Conservation (phyloP, 768 basidiomycete species). For the Collybia nuda region DNA sequence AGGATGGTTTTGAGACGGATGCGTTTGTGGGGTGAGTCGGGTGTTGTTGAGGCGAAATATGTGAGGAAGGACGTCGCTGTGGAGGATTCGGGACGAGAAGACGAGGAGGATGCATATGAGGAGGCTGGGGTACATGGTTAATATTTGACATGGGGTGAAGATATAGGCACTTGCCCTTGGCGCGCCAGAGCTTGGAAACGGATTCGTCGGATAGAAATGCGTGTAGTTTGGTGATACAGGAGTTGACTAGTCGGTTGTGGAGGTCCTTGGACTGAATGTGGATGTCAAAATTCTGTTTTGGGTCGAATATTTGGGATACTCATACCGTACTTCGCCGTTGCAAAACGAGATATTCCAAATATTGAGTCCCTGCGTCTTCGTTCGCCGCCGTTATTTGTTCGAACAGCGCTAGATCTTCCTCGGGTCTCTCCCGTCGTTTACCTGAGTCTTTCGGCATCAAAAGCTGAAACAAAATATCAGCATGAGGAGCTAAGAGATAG, state of each 20-base stretch:
- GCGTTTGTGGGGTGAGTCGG: conserved; percentile 73
- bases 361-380: conserved; percentile 63
- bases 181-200: conserved; percentile 64
- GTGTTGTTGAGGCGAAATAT: conserved; percentile 83
- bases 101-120: conserved; percentile 45
- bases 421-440: conserved; percentile 56
- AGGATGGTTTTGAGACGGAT: conserved; percentile 73
- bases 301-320: not conserved
- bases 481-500: conserved; percentile 2
- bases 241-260: conserved; percentile 63
- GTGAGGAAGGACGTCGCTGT: conserved; percentile 54
- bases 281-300: conserved; percentile 1
- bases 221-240: conserved; percentile 56
- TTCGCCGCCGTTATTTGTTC: conserved; percentile 57
- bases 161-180: conserved; percentile 46
- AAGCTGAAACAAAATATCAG: conserved; percentile 40
- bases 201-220: conserved; percentile 47
- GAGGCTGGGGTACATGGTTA: conserved; percentile 32
- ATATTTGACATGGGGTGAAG: conserved; percentile 1
- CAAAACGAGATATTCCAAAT: conserved; percentile 80
- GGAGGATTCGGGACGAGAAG: conserved; percentile 13
- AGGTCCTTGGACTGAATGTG: conserved; percentile 52
- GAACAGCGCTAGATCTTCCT: conserved; percentile 61
- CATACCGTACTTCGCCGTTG: conserved; percentile 61
- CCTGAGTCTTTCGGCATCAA: conserved; percentile 53